A percentile compares a stretch with the other conserved stretches of the same genome.
Evolutionary conservation across 1,139 yeast species (phyloP).

Genomic region (Pneumocystis sp.): DNA sequence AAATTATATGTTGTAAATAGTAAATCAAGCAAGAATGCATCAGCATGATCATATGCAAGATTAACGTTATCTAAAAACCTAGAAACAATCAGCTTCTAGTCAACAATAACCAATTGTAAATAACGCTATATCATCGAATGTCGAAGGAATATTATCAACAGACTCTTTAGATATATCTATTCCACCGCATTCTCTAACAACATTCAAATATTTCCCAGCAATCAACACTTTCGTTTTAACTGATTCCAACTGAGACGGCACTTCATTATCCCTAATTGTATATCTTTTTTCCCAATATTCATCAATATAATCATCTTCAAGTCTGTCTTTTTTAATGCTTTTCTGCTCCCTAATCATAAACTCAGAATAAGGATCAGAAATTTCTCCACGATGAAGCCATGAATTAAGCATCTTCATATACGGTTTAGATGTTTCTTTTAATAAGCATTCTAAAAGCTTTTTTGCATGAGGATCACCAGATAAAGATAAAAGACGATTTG

Average conservation of each 20-base stretch:
- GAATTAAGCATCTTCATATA: conserved; percentile 55
- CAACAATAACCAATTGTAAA: conserved; percentile 7
- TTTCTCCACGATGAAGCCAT: conserved; percentile 65
- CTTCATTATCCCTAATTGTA: conserved; percentile 58
- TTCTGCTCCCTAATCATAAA: conserved; percentile 45
- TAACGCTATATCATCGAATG: conserved; percentile 39
- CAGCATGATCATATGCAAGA: conserved; percentile 55
- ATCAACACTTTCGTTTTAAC: conserved; percentile 48
- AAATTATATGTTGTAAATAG: conserved; percentile 50
- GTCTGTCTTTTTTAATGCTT: conserved; percentile 29
- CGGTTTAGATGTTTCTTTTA: conserved; percentile 45
- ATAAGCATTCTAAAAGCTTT: conserved; percentile 37
- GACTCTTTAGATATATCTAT: conserved; percentile 14
- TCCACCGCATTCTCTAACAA: conserved; percentile 46
- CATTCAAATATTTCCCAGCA: conserved; percentile 76
- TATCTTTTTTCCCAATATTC: conserved; percentile 80
- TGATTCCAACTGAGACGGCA: conserved; percentile 48
- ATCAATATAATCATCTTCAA: conserved; percentile 39
- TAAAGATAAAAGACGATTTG: conserved; percentile 38
- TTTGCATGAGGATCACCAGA: conserved; percentile 54
- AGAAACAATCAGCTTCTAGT: not conserved
- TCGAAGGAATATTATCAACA: conserved; percentile 21
- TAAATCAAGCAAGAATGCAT: conserved; percentile 42
- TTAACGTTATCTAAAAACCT: conserved; percentile 36
- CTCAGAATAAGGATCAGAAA: conserved; percentile 71